A percentile compares a stretch with the other conserved stretches of the same genome.
Evolutionary conservation across 176 grass and related monocot genomes (phyloP).

Genomic region (Phyllostachys edulis): DNA sequence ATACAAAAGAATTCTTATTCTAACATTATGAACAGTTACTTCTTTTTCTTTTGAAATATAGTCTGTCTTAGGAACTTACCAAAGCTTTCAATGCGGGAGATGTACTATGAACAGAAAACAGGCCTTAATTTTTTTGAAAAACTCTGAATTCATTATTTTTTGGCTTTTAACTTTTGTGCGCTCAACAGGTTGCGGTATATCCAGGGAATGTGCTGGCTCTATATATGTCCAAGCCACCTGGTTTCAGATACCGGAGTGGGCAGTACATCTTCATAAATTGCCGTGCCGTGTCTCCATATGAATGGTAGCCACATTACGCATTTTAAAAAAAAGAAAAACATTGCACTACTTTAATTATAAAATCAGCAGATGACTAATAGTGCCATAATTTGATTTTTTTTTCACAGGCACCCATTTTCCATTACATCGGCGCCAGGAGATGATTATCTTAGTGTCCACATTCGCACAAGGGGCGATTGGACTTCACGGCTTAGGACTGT

Average conservation of each 20-base stretch:
- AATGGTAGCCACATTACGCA: slow-evolving; percentile 55
- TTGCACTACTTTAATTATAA: slow-evolving; percentile 5
- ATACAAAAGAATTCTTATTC: no score
- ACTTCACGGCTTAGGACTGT: slow-evolving; percentile 79
- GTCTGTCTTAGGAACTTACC: not conserved
- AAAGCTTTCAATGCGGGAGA: not conserved
- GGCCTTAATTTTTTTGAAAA: not conserved
- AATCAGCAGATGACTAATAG: slow-evolving; percentile 21
- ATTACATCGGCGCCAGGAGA: slow-evolving; percentile 91
- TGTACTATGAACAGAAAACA: not conserved
- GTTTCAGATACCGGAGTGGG: slow-evolving; percentile 82
- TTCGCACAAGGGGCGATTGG: slow-evolving; percentile 95
- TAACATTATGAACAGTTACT: not conserved
- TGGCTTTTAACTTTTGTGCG: slow-evolving; percentile 5
- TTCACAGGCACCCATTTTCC: slow-evolving; percentile 87
- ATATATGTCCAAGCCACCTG: slow-evolving; percentile 85
- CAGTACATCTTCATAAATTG: slow-evolving; percentile 95
- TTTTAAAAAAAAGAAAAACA: not conserved
- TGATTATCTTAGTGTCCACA: slow-evolving; percentile 91
- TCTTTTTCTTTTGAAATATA: not conserved
- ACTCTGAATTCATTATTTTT: not conserved
- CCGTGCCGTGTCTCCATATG: slow-evolving; percentile 74
- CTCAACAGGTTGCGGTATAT: slow-evolving; percentile 74
- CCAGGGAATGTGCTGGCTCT: slow-evolving; percentile 83
- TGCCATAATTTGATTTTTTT: slow-evolving; percentile 8